Conservation (phyloP, 2,329 filamentous ascomycete genomes). For the Ophiostoma sp. region DNA sequence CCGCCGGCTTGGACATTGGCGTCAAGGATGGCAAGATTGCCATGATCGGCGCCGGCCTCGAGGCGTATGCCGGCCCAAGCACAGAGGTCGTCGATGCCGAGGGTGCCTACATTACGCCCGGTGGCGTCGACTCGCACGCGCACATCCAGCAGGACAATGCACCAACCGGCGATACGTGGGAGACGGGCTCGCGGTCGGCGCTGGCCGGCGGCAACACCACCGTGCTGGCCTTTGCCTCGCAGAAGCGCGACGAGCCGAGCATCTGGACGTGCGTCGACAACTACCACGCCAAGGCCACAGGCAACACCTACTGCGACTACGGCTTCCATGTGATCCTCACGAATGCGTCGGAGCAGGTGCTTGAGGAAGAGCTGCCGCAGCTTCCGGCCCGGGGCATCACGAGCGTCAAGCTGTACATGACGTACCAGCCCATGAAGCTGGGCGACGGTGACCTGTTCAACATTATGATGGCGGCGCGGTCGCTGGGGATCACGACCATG, state of each 20-base stretch:
- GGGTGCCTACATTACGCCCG: conserved; percentile 41
- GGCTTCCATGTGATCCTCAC: conserved; percentile 50
- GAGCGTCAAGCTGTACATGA: conserved; percentile 50
- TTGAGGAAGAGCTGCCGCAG: conserved; percentile 39
- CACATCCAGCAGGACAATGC: conserved; percentile 38
- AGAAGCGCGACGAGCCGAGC: conserved; percentile 43
- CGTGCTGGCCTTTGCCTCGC: conserved; percentile 52
- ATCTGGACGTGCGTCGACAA: conserved; percentile 43
- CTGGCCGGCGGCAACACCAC: conserved; percentile 57
- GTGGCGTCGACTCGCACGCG: conserved; percentile 39
- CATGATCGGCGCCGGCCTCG: conserved; percentile 37
- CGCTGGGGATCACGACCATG: conserved; percentile 49
- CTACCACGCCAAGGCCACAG: conserved; percentile 43
- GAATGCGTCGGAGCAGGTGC: conserved; percentile 40
- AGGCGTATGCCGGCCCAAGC: conserved; percentile 31
- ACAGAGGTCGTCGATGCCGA: conserved; percentile 39
- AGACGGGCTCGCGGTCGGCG: conserved; percentile 46
- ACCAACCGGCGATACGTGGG: conserved; percentile 35
- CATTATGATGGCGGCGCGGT: conserved; percentile 45
- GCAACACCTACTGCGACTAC: conserved; percentile 52
- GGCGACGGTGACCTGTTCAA: conserved; percentile 46
- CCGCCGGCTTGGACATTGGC: conserved; percentile 39
- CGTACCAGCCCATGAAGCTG: conserved; percentile 46
- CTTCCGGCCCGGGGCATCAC: conserved; percentile 42
- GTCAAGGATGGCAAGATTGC: conserved; percentile 42